These are phyloP conservation scores for Starmera stellimalicola DNA, from an alignment of 1,139 yeast genomes.

Conservation along the genomic window DNA sequence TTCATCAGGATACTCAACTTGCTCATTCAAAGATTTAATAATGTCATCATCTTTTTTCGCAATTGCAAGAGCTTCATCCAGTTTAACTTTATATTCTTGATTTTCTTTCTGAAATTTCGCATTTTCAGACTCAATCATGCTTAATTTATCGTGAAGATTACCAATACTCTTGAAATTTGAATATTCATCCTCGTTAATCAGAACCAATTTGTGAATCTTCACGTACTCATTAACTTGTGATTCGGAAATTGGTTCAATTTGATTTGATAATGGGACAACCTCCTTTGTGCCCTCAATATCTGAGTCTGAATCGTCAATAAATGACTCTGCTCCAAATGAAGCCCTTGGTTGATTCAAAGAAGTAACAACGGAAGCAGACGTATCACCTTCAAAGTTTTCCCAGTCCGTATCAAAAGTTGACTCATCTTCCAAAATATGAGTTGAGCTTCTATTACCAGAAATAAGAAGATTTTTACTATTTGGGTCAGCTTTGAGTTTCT, in stretches of 20 bases:
- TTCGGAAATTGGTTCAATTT: slow-evolving; percentile 20
- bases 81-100: not conserved
- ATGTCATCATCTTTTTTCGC: not conserved
- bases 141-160: not conserved
- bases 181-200: slow-evolving; percentile 40
- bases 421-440: slow-evolving; percentile 13
- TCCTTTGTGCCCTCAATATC: slow-evolving; percentile 10
- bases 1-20: slow-evolving; percentile 6
- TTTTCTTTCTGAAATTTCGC: not conserved
- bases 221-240: slow-evolving; percentile 40
- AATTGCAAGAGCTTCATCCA: not conserved
- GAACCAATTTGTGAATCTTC: slow-evolving; percentile 35
- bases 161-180: slow-evolving; percentile 13
- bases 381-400: slow-evolving; percentile 20
- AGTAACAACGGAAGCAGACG: slow-evolving; percentile 7
- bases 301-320: slow-evolving; percentile 17
- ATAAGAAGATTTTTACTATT: slow-evolving; percentile 11
- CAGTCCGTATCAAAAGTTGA: slow-evolving; percentile 21
- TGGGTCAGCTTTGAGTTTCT: slow-evolving; percentile 8
- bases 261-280: slow-evolving; percentile 14
- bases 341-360: slow-evolving; percentile 11
- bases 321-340: slow-evolving; percentile 6
- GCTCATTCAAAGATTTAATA: not conserved
- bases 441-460: slow-evolving; percentile 15
- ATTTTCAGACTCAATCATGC: not conserved